Percentiles rank a stretch among this genome's conserved stretches.
Conservation (phyloP, 2,329 filamentous ascomycete genomes). For the Venturia carpophila region DNA sequence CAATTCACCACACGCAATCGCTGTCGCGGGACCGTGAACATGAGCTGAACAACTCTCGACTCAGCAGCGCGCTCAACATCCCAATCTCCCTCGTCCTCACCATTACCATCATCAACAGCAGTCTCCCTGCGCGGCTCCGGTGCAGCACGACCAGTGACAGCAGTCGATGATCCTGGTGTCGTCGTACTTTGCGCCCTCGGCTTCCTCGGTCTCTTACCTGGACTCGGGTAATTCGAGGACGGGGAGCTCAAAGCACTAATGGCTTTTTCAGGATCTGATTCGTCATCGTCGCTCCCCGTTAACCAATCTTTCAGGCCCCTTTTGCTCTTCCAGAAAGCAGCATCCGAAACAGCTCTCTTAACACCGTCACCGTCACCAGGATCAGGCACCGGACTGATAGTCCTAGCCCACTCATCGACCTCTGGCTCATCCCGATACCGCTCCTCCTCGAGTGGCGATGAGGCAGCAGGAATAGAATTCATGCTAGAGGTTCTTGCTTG, state of each 20-base stretch:
- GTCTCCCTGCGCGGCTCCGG: constrained; percentile 4
- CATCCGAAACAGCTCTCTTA: constrained; percentile 37
- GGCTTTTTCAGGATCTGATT: not conserved
- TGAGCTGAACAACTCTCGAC: constrained; percentile 47
- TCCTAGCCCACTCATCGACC: constrained; percentile 3
- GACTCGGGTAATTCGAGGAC: not conserved
- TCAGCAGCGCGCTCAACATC: constrained; percentile 43
- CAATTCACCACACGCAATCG: constrained; percentile 78
- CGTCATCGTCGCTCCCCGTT: constrained; percentile 25
- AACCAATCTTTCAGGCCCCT: constrained; percentile 48
- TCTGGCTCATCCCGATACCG: not conserved
- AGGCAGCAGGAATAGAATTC: not conserved
- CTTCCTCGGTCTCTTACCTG: constrained; percentile 21
- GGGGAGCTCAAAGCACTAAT: not conserved
- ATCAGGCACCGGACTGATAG: not conserved
- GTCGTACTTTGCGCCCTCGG: constrained; percentile 15
- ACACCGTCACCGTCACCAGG: constrained; percentile 18
- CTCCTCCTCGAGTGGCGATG: not conserved
- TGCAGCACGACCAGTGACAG: constrained; percentile 21
- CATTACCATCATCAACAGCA: constrained; percentile 19
- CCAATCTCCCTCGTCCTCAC: constrained; percentile 38
- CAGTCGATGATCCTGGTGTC: constrained; percentile 25
- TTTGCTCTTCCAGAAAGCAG: constrained; percentile 42
- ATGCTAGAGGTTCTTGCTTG: not conserved
- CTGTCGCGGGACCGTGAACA: constrained; percentile 90